phyloP scores from a whole-genome alignment of 345 rosid genomes.

The Euphorbia peplus region DNA sequence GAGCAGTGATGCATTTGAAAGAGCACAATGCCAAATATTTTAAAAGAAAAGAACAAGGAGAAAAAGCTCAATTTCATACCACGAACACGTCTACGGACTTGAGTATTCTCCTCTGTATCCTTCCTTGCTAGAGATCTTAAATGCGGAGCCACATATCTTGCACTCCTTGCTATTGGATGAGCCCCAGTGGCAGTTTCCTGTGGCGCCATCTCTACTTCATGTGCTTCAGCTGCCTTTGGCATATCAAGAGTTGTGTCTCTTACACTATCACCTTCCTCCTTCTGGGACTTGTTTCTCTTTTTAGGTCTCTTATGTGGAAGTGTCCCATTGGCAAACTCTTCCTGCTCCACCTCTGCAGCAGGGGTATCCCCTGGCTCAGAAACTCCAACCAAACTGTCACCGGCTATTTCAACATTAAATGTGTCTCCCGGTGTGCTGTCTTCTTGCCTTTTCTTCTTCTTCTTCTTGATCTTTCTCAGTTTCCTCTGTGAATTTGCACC shows the following conservation, averaged over 20 bases:
- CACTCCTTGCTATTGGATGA: slow-evolving; percentile 25
- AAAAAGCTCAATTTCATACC: slow-evolving; percentile 44
- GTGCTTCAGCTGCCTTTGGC: slow-evolving; percentile 27
- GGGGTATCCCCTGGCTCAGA: slow-evolving; percentile 7
- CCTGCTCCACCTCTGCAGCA: slow-evolving; percentile 12
- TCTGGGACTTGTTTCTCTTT: slow-evolving; percentile 34
- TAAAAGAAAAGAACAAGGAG: neutral
- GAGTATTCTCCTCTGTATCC: slow-evolving; percentile 65
- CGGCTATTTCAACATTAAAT: slow-evolving; percentile 14
- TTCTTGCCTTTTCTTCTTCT: slow-evolving; percentile 36
- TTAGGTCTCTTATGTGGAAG: slow-evolving; percentile 3
- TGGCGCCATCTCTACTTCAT: slow-evolving; percentile 21
- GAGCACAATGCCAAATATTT: slow-evolving; percentile 3
- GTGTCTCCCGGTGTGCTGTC: slow-evolving; percentile 18
- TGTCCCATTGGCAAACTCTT: slow-evolving; percentile 3
- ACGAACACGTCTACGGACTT: slow-evolving; percentile 62
- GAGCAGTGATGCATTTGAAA: slow-evolving; percentile 18
- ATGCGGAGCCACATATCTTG: slow-evolving; percentile 72
- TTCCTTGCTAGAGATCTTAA: slow-evolving; percentile 50
- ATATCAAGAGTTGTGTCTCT: slow-evolving; percentile 20
- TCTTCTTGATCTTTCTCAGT: slow-evolving; percentile 14
- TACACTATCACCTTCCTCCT: slow-evolving; percentile 22
- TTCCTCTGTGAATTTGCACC: slow-evolving; percentile 8
- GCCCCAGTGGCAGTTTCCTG: slow-evolving; percentile 26
- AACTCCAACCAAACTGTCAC: no score